A percentile compares a stretch with the other conserved stretches of the same genome.
These are phyloP conservation scores for Lachnellula willkommii DNA, from an alignment of 2,329 filamentous ascomycete genomes.

Conservation along the genomic window DNA sequence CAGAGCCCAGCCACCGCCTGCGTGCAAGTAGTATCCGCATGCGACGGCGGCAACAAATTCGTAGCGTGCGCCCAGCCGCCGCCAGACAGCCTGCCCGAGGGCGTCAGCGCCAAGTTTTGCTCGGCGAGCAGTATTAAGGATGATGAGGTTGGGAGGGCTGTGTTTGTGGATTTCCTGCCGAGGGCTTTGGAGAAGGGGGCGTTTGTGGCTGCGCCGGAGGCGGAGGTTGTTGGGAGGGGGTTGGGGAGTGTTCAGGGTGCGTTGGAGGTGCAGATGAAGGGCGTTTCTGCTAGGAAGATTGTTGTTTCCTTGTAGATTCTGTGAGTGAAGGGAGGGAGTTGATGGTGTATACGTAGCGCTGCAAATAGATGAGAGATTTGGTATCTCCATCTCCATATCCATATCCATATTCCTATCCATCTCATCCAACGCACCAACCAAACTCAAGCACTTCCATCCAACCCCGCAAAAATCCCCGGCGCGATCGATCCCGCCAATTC, in stretches of 20 bases:
- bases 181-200: slow-evolving; percentile 32
- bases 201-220: slow-evolving; percentile 35
- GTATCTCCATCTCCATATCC: too few species aligned
- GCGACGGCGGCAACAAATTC: neutral
- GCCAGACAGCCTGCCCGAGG: neutral
- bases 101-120: neutral
- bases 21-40: neutral
- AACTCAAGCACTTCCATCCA: neutral
- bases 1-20: neutral
- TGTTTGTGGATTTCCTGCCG: slow-evolving; percentile 36
- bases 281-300: slow-evolving; percentile 15
- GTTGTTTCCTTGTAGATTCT: slow-evolving; percentile 5
- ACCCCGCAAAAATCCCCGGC: neutral
- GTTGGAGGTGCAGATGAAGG: slow-evolving; percentile 27
- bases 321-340: too few species aligned
- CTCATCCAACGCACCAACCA: neutral
- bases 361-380: too few species aligned
- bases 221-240: slow-evolving; percentile 37
- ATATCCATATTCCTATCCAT: too few species aligned
- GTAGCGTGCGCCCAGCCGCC: neutral
- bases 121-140: neutral
- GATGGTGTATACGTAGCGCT: too few species aligned
- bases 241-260: slow-evolving; percentile 38
- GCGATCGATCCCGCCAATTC: neutral
- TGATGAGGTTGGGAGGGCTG: slow-evolving; percentile 13